Base-by-base conservation (phyloP, 805 yeast species). In the Candida peoriensis region DNA sequence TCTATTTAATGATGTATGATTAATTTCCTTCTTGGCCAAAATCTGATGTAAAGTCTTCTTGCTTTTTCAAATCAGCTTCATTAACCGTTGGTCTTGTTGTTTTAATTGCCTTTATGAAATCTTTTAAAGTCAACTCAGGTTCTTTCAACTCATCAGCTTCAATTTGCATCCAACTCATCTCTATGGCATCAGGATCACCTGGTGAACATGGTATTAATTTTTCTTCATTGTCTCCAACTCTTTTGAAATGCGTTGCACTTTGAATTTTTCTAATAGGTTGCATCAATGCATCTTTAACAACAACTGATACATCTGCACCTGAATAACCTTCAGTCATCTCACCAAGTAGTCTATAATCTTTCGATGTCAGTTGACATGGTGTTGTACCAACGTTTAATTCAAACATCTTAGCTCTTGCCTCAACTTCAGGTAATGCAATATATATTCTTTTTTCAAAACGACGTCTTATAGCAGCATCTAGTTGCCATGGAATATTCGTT, bases 401-500 rank as follows among this genome's bases (percentile, higher is more conserved):
- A 63, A 93, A 93, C 97, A 93, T 90, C 43, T 78, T 80, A 9
- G 87, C 75, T 47, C 99, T 72, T 4, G 96, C 95, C 42, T 85
- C 88, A n/a, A 75, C 74, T 41, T 93, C 98, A 0, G 99, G 99
- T 37, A 93, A 68, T 4, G 98, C 82, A 43, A 93, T 93, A 57
- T 93, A 93, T 41, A 93, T 93, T 63, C 98, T 78, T 48, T 83
- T 78, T 60, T 93, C 98, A 52, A 93, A 93, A 60, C 98, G 80
- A 64, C 99, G 80, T 60, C 98, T 76, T 31, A 93, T 86, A 7
- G 98, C 99, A 30, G 97, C 87, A 60, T 93, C 98, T 47, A 93
- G 69, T 64, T 90, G 97, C 98, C 98, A 93, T 14, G 98, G 98
- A 41, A 93, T 93, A 59, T 93, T 93, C 7, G 98, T 93, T 2